Conservation (phyloP, 441 rosid genomes). For the Populus hybrid region DNA sequence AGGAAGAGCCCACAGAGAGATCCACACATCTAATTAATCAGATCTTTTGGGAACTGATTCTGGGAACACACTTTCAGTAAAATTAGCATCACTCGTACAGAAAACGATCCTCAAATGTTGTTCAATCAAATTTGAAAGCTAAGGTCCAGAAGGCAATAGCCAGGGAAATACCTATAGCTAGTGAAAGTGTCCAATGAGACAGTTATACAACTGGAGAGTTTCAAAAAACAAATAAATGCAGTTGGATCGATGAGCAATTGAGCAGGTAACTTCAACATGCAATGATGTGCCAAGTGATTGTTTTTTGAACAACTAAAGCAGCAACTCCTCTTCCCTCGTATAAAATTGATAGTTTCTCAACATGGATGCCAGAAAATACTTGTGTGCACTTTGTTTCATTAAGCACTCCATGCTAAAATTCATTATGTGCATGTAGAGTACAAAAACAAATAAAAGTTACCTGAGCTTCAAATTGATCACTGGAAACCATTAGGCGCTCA, state of each 20-base stretch:
- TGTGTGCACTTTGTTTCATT: too few species aligned
- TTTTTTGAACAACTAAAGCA: too few species aligned
- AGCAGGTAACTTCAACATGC: background rate
- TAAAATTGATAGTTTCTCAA: background rate
- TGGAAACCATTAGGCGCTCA: constrained; percentile 89
- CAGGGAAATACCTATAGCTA: background rate
- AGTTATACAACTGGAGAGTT: background rate
- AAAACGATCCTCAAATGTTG: too few species aligned
- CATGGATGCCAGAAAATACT: background rate
- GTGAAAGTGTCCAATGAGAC: background rate
- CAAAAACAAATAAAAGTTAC: constrained; percentile 29
- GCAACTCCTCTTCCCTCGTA: background rate
- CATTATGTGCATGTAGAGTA: background rate
- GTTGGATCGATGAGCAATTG: background rate
- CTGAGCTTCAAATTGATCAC: constrained; percentile 97
- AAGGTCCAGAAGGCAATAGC: background rate
- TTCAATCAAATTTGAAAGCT: background rate
- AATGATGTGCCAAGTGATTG: background rate
- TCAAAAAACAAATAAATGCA: background rate
- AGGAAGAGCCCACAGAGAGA: too few species aligned
- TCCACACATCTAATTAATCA: too few species aligned
- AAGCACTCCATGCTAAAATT: background rate
- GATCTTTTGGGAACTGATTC: too few species aligned
- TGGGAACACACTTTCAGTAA: background rate
- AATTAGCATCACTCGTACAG: background rate